Evolutionary conservation across 108 stramenopile species (phyloP).

Genomic region (Licmophora abbreviata): DNA sequence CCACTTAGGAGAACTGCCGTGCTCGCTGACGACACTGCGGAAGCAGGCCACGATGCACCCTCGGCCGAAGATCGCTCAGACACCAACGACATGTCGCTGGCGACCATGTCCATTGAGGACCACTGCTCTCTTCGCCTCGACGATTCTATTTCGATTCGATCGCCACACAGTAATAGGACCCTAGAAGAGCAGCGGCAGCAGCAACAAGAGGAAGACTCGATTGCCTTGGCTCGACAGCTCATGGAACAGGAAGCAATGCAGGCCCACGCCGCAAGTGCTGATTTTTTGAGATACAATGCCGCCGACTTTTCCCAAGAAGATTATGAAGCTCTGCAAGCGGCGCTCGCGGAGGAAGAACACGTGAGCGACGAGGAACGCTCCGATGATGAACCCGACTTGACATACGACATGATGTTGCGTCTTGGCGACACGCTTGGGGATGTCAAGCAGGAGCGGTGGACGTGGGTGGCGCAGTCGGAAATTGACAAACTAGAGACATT

Average conservation of each 20-base stretch:
- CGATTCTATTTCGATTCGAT: too few species aligned
- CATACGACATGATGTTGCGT: conserved; percentile 63
- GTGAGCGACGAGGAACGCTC: conserved; percentile 20
- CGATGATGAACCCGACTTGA: conserved; percentile 18
- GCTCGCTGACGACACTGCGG: too few species aligned
- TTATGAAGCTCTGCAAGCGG: conserved; percentile 64
- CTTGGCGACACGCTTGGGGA: conserved; percentile 76
- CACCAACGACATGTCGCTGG: too few species aligned
- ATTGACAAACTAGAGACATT: conserved; percentile 48
- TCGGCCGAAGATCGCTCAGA: too few species aligned
- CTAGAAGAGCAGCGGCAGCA: conserved; percentile 44
- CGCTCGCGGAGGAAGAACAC: conserved; percentile 57
- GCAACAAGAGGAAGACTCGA: conserved; percentile 70
- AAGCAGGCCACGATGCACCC: too few species aligned
- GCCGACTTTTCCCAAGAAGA: conserved; percentile 74
- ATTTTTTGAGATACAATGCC: conserved; percentile 50
- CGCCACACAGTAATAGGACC: too few species aligned
- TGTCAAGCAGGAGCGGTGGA: conserved; percentile 84
- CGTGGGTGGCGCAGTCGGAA: conserved; percentile 34
- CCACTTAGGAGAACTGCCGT: too few species aligned
- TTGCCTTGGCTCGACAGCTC: conserved; percentile 71
- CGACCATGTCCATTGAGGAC: too few species aligned
- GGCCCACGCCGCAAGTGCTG: conserved; percentile 34
- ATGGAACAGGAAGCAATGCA: conserved; percentile 91
- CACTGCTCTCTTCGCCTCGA: too few species aligned